Conservation (phyloP, 495 filamentous ascomycete species). For the Neurospora tetrasperma region DNA sequence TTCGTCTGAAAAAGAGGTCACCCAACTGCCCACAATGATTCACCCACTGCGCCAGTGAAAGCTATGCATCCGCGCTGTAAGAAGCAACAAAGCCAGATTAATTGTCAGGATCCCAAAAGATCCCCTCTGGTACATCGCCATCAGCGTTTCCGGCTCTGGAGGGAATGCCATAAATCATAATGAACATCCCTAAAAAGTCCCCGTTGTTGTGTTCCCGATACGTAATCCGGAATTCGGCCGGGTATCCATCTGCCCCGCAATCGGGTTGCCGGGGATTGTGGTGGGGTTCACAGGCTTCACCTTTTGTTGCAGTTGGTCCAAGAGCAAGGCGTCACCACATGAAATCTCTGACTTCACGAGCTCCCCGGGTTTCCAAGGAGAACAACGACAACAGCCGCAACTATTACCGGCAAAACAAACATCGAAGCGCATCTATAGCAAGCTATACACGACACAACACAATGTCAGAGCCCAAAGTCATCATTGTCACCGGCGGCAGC, state of each 20-base stretch:
- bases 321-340: background rate
- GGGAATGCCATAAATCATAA: background rate
- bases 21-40: background rate
- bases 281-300: background rate
- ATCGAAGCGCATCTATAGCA: background rate
- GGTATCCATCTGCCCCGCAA: background rate
- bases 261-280: background rate
- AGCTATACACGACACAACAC: background rate
- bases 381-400: background rate
- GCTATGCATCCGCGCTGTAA: background rate
- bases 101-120: no score
- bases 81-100: background rate
- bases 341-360: background rate
- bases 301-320: background rate
- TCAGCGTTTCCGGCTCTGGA: background rate
- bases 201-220: background rate
- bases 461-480: conserved; percentile 36
- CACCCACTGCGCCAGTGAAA: background rate
- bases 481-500: conserved; percentile 61
- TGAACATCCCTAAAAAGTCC: background rate
- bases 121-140: background rate
- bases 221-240: background rate
- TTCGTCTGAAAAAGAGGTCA: background rate
- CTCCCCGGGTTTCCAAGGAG: background rate
- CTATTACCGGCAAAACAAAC: background rate